A percentile compares a stretch with the other conserved stretches of the same genome.
Evolutionary conservation across 2,329 filamentous ascomycete species (phyloP).

Genomic region (Fusarium neocosmosporiellum): DNA sequence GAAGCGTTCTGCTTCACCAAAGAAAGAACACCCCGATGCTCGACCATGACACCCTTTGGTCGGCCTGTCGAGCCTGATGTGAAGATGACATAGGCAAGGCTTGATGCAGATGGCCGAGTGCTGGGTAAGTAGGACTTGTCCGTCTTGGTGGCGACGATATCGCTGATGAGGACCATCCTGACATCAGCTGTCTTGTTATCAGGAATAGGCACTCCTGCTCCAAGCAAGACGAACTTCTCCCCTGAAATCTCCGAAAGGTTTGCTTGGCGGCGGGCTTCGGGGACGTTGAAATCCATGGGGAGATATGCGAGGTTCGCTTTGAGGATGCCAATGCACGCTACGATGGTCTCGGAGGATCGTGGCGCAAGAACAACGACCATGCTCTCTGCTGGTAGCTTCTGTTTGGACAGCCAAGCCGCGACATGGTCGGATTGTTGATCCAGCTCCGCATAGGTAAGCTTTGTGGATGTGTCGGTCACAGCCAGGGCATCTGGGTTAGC

Average conservation of each 20-base stretch:
- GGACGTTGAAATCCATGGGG: constrained; percentile 36
- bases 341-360: constrained; percentile 34
- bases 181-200: no score
- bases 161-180: no score
- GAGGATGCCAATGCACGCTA: constrained; percentile 39
- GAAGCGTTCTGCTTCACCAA: background rate
- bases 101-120: background rate
- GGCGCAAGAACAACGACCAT: constrained; percentile 34
- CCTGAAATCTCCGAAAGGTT: constrained; percentile 19
- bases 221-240: no score
- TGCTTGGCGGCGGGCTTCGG: constrained; percentile 24
- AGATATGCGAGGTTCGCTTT: constrained; percentile 43
- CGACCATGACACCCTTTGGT: constrained; percentile 29
- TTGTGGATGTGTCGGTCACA: background rate
- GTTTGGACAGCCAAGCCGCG: constrained; percentile 23
- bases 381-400: constrained; percentile 16
- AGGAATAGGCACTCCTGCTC: no score
- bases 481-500: background rate
- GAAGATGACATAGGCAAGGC: constrained; percentile 34
- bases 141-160: no score
- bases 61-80: constrained; percentile 39
- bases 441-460: constrained; percentile 36
- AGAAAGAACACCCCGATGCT: constrained; percentile 5
- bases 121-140: no score
- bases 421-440: constrained; percentile 27